Conservation (phyloP, 2,329 filamentous ascomycete species). For the Cladosporium sp. region DNA sequence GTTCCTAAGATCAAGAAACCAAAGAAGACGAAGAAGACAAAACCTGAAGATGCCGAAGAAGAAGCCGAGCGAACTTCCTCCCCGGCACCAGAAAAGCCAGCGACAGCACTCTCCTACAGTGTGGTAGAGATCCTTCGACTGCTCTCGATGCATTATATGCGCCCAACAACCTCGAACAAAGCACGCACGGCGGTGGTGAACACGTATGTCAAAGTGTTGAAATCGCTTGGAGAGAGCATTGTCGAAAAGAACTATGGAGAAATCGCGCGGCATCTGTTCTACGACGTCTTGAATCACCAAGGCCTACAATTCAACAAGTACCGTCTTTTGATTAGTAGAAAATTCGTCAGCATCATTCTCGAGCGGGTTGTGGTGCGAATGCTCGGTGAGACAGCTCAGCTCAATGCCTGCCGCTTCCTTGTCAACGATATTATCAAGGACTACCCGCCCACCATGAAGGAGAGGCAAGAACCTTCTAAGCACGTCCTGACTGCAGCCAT, state of each 20-base stretch:
- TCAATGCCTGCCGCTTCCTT: conserved; percentile 71
- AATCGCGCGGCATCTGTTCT: conserved; percentile 73
- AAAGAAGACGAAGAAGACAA: conserved; percentile 66
- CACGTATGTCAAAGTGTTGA: conserved; percentile 78
- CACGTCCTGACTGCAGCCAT: conserved; percentile 73
- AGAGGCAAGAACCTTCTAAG: conserved; percentile 83
- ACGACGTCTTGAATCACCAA: conserved; percentile 70
- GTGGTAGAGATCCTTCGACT: conserved; percentile 72
- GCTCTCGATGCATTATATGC: conserved; percentile 73
- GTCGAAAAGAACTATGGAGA: conserved; percentile 76
- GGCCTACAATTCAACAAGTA: conserved; percentile 80
- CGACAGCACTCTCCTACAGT: conserved; percentile 64
- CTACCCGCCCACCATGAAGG: conserved; percentile 82
- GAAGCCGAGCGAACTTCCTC: conserved; percentile 68
- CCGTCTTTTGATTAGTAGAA: conserved; percentile 74
- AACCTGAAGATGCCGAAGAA: conserved; percentile 55
- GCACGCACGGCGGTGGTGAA: conserved; percentile 76
- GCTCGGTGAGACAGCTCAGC: conserved; percentile 81
- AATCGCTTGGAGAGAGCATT: conserved; percentile 70
- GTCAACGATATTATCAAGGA: conserved; percentile 89
- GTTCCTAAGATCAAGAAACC: conserved; percentile 59
- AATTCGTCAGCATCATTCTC: conserved; percentile 75
- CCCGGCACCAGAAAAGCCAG: conserved; percentile 65
- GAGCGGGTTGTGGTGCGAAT: conserved; percentile 79
- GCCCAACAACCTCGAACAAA: conserved; percentile 70